Conservation (phyloP, 2,329 filamentous ascomycete genomes). For the Monilinia vaccinii-corymbosi region DNA sequence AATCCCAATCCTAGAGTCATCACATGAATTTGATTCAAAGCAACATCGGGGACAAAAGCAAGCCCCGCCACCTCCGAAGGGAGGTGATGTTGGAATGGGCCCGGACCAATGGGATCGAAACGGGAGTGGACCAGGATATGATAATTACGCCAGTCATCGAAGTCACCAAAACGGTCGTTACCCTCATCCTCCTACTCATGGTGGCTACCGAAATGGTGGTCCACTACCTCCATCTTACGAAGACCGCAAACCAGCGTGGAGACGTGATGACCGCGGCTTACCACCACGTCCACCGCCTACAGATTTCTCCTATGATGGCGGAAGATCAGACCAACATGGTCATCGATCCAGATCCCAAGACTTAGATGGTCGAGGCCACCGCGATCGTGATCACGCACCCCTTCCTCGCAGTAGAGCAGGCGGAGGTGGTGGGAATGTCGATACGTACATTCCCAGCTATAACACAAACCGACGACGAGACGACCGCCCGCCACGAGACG, state of each 20-base stretch:
- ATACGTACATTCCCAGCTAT: conserved; percentile 44
- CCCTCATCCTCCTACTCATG: conserved; percentile 16
- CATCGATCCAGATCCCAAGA: conserved; percentile 35
- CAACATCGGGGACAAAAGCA: conserved; percentile 83
- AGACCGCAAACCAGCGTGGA: conserved; percentile 29
- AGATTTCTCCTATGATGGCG: conserved; percentile 24
- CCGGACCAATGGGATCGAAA: conserved; percentile 34
- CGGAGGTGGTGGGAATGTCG: conserved; percentile 28
- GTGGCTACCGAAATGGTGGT: conserved; percentile 23
- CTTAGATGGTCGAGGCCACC: conserved; percentile 19
- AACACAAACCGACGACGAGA: conserved; percentile 30
- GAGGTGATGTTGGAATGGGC: conserved; percentile 74
- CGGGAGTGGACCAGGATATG: conserved; percentile 21
- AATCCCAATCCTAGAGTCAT: conserved; percentile 86
- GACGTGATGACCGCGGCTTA: conserved; percentile 23
- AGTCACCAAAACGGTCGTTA: conserved; percentile 6
- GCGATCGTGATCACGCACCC: conserved; percentile 5
- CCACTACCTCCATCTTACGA: conserved; percentile 20
- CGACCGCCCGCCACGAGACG: conserved; percentile 30
- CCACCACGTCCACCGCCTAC: conserved; percentile 26
- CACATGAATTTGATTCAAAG: conserved; percentile 89
- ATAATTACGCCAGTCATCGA: conserved; percentile 22
- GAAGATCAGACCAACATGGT: conserved; percentile 30
- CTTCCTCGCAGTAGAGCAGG: conserved; percentile 20
- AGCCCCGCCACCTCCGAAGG: conserved; percentile 79